A percentile compares a stretch with the other conserved stretches of the same genome.
phyloP scores from a whole-genome alignment of 1,284 basidiomycete species.

The Albatrellus sp. region DNA sequence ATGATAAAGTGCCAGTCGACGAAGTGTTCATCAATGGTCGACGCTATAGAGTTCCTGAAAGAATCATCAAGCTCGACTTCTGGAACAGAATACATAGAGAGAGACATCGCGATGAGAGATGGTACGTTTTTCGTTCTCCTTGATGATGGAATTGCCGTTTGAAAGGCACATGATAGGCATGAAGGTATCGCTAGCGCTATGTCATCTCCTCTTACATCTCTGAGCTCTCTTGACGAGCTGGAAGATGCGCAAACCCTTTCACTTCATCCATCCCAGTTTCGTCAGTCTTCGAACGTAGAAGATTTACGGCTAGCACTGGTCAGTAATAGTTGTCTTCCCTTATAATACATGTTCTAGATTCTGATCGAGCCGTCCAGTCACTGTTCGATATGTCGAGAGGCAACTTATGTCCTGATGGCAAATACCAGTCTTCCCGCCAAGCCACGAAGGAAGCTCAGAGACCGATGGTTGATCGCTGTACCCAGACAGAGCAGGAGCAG shows the following conservation, averaged over 20 bases:
- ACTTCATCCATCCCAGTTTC: constrained; percentile 1
- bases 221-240: constrained; percentile 61
- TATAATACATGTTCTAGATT: neutral
- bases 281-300: constrained; percentile 19
- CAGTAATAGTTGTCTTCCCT: neutral
- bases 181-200: constrained; percentile 30
- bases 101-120: constrained; percentile 28
- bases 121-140: constrained; percentile 12
- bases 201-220: constrained; percentile 64
- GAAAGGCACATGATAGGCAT: constrained; percentile 19
- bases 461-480: neutral
- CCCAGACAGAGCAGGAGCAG: neutral
- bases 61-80: constrained; percentile 86
- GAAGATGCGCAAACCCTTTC: constrained; percentile 21
- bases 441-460: neutral
- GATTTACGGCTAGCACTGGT: constrained; percentile 28
- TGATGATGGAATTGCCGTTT: neutral
- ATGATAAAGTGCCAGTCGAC: constrained; percentile 45
- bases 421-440: too few relatives aligned
- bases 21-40: constrained; percentile 75
- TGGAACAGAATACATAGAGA: constrained; percentile 72
- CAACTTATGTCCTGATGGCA: neutral
- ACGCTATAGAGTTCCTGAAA: constrained; percentile 89
- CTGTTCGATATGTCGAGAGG: constrained; percentile 1
- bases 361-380: neutral